phyloP scores from a whole-genome alignment of 148 eudicot genomes.

The Rhododendron vialii region DNA sequence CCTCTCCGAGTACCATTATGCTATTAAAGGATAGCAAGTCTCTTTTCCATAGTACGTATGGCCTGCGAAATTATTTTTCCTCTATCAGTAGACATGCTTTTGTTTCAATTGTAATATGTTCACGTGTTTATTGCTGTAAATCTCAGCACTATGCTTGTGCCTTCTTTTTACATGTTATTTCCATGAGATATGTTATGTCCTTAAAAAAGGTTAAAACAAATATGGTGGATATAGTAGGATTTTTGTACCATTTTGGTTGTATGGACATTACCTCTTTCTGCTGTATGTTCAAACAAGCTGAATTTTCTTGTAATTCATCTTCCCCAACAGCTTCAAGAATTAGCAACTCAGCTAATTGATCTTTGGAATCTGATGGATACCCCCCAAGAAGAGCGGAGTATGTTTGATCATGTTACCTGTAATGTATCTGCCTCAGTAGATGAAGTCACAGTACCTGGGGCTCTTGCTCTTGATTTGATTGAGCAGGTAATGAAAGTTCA shows the following conservation, averaged over 20 bases:
- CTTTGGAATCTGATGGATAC: slow-evolving; percentile 98
- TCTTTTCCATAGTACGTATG: not conserved
- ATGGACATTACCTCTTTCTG: not conserved
- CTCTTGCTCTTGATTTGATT: slow-evolving; percentile 87
- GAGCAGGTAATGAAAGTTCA: slow-evolving; percentile 57
- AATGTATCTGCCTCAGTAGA: slow-evolving; percentile 84
- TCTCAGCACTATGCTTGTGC: not conserved
- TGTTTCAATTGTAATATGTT: not conserved
- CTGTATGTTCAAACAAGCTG: not conserved
- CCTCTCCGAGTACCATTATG: not conserved
- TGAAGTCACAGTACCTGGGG: slow-evolving; percentile 80
- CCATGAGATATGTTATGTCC: not conserved
- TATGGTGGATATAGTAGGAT: not conserved
- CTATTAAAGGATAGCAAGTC: too few species aligned
- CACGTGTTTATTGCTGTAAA: not conserved
- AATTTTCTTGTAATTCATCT: not conserved
- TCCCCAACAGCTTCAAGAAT: slow-evolving; percentile 77
- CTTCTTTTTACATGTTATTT: not conserved
- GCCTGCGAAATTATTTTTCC: not conserved
- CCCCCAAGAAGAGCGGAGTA: slow-evolving; percentile 61
- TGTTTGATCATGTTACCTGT: slow-evolving; percentile 94
- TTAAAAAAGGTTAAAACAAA: not conserved
- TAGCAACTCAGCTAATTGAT: slow-evolving; percentile 78
- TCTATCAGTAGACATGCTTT: not conserved
- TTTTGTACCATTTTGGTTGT: not conserved